These are phyloP conservation scores for Cercophora newfieldiana DNA, from an alignment of 495 filamentous ascomycete genomes.

Conservation along the genomic window DNA sequence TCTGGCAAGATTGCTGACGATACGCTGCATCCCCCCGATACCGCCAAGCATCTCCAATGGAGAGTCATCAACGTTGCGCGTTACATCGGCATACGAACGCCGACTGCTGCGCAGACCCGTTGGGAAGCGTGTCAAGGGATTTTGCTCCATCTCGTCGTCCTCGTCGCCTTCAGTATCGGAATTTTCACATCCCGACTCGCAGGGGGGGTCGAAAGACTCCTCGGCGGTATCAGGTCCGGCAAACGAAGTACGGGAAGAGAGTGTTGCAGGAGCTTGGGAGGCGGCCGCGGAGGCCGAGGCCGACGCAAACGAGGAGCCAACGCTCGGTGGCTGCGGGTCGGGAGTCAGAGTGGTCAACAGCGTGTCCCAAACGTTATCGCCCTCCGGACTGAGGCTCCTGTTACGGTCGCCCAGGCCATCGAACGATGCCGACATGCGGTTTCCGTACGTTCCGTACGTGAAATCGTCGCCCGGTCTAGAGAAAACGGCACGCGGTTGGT, in stretches of 20 bases:
- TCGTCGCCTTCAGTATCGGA: slow-evolving; percentile 40
- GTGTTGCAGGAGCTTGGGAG: slow-evolving; percentile 36
- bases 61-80: slow-evolving; percentile 32
- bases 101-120: slow-evolving; percentile 18
- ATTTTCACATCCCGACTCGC: slow-evolving; percentile 42
- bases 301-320: slow-evolving; percentile 74
- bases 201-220: slow-evolving; percentile 37
- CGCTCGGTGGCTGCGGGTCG: slow-evolving; percentile 76
- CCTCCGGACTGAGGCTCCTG: slow-evolving; percentile 76
- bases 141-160: slow-evolving; percentile 33
- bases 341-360: slow-evolving; percentile 77
- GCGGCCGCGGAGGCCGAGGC: slow-evolving; percentile 44
- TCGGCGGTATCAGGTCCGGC: slow-evolving; percentile 33
- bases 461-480: too few relatives aligned
- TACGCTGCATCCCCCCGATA: slow-evolving; percentile 64
- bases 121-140: slow-evolving; percentile 18
- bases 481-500: background rate
- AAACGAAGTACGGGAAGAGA: slow-evolving; percentile 40
- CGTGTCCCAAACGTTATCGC: slow-evolving; percentile 72
- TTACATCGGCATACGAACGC: slow-evolving; percentile 40
- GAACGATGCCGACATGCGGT: slow-evolving; percentile 27
- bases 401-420: slow-evolving; percentile 84
- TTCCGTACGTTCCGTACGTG: too few relatives aligned
- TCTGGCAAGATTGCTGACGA: slow-evolving; percentile 64
- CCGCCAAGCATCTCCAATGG: slow-evolving; percentile 39